Conservation (phyloP, 345 rosid genomes). For the Triadica sebifera region DNA sequence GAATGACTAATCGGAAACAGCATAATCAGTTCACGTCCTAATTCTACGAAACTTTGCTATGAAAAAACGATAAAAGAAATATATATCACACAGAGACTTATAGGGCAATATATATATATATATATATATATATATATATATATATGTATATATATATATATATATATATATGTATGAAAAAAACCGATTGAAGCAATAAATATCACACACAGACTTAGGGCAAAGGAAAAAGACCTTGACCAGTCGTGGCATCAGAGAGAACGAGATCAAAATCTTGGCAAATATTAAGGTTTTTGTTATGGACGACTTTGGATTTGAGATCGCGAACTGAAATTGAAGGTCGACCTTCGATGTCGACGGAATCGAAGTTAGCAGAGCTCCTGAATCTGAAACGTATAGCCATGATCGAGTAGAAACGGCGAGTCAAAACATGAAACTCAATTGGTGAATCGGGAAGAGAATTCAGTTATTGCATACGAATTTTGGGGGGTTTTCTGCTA, state of each 20-base stretch:
- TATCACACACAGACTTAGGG: background rate
- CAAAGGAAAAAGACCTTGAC: constrained; percentile 30
- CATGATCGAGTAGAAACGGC: constrained; percentile 20
- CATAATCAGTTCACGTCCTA: no score
- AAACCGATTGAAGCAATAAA: background rate
- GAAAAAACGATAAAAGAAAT: background rate
- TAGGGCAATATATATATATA: no score
- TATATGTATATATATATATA: no score
- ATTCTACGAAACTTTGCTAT: background rate
- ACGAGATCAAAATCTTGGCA: constrained; percentile 42
- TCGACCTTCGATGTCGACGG: constrained; percentile 36
- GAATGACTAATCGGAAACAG: background rate
- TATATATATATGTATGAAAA: no score
- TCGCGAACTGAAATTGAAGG: constrained; percentile 40
- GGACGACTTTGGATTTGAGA: constrained; percentile 41
- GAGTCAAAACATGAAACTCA: constrained; percentile 1
- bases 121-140: no score
- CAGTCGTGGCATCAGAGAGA: constrained; percentile 34
- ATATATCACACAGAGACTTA: background rate
- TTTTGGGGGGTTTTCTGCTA: background rate
- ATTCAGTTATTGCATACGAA: background rate
- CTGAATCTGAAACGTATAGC: constrained; percentile 42
- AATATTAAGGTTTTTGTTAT: constrained; percentile 27
- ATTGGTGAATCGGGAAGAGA: background rate
- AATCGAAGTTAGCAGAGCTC: constrained; percentile 36